These are phyloP conservation scores for Powellomyces hirtus DNA, from an alignment of 192 early-diverging fungal species.

Conservation along the genomic window DNA sequence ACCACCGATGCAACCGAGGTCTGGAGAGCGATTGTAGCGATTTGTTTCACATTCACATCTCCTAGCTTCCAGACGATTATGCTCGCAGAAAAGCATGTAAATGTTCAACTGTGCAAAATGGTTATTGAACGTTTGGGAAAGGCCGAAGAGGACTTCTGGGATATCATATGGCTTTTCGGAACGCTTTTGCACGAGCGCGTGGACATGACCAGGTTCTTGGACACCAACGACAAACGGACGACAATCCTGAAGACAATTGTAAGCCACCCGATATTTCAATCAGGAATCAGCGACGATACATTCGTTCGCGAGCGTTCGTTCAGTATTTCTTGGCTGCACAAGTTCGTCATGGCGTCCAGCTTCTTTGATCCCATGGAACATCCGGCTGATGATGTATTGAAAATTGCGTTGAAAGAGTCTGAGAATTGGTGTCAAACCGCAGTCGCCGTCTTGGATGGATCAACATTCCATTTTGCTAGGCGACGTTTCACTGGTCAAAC, in stretches of 20 bases:
- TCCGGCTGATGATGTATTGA: neutral
- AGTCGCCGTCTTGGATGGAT: neutral
- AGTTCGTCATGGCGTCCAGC: neutral
- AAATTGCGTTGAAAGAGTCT: neutral
- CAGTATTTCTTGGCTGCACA: neutral
- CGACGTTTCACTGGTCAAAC: neutral
- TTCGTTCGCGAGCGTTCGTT: neutral
- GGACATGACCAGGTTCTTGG: neutral
- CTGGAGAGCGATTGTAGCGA: neutral
- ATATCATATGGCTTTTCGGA: neutral
- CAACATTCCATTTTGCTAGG: neutral
- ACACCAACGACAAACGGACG: neutral
- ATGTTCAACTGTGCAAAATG: neutral
- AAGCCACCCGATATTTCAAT: neutral
- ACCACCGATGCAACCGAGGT: neutral
- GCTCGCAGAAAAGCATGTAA: neutral
- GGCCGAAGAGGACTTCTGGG: constrained; percentile 6
- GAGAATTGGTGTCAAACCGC: neutral
- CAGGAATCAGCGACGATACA: neutral
- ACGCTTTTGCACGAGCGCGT: neutral
- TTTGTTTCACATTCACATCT: neutral
- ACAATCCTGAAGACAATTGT: neutral
- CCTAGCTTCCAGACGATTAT: neutral
- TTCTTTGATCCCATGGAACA: neutral
- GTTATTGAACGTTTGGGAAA: neutral